These are phyloP conservation scores for Aspergillus calidoustus DNA, from an alignment of 2,329 filamentous ascomycete species.

Conservation along the genomic window DNA sequence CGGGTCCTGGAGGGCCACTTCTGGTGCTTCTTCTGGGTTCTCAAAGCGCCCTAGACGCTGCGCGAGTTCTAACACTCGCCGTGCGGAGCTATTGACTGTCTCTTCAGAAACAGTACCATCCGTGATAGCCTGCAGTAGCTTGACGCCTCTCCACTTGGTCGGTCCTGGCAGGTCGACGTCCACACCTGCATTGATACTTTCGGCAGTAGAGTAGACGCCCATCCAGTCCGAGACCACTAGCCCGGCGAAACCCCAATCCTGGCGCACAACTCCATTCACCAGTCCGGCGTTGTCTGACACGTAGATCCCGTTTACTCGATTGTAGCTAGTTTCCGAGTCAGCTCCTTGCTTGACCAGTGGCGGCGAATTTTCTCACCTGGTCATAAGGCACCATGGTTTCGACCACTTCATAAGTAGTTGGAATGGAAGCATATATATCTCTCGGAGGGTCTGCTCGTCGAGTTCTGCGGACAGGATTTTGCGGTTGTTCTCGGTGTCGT, in stretches of 20 bases:
- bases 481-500: background rate
- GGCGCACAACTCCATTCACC: background rate
- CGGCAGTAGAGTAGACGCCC: background rate
- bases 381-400: background rate
- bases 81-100: background rate
- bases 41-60: background rate
- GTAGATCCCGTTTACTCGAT: conserved; percentile 5
- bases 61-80: background rate
- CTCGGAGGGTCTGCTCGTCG: background rate
- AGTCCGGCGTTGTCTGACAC: background rate
- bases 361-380: background rate
- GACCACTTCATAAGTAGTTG: background rate
- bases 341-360: too few species aligned
- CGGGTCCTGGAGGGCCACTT: background rate
- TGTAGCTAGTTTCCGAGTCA: background rate
- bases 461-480: background rate
- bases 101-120: background rate
- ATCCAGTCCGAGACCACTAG: conserved; percentile 4
- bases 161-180: conserved; percentile 9
- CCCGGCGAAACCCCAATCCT: background rate
- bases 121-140: background rate
- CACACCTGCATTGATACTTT: background rate
- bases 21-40: conserved; percentile 2
- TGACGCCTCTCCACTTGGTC: background rate
- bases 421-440: background rate